Conservation (phyloP, 495 filamentous ascomycete genomes). For the Daldinia caldariorum region DNA sequence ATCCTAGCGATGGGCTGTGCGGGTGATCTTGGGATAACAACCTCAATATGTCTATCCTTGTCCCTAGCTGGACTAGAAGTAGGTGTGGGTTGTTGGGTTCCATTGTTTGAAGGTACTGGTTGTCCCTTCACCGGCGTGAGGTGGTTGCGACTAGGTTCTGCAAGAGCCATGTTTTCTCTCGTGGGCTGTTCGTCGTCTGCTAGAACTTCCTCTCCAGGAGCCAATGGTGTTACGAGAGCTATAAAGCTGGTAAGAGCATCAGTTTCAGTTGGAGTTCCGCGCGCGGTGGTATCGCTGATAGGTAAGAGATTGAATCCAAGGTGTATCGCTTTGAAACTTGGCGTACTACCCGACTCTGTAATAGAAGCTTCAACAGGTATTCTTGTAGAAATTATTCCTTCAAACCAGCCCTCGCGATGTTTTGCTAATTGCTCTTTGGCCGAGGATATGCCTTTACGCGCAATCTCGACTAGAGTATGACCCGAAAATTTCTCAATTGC, state of each 20-base stretch:
- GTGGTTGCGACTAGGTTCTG: conserved; percentile 26
- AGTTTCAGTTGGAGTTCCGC: conserved; percentile 13
- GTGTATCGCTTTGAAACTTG: conserved; percentile 46
- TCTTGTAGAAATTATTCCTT: conserved; percentile 56
- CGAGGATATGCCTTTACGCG: conserved; percentile 47
- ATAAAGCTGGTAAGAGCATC: conserved; percentile 22
- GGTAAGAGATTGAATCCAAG: conserved; percentile 60
- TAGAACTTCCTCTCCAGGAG: conserved; percentile 27
- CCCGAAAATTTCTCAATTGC: conserved; percentile 36
- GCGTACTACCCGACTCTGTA: conserved; percentile 25
- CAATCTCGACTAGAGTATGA: conserved; percentile 49
- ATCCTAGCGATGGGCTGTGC: conserved; percentile 62
- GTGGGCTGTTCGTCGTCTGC: conserved; percentile 11
- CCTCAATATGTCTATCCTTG: conserved; percentile 24
- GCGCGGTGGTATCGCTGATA: conserved; percentile 14
- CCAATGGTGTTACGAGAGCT: conserved; percentile 39
- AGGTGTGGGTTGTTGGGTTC: conserved; percentile 13
- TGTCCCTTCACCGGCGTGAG: conserved; percentile 26
- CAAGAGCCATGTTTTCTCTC: conserved; percentile 32
- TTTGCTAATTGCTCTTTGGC: conserved; percentile 56
- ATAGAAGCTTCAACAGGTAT: conserved; percentile 24
- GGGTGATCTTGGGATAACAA: conserved; percentile 35
- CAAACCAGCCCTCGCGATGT: conserved; percentile 63
- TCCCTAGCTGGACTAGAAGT: conserved; percentile 27
- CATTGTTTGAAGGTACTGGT: conserved; percentile 12